A percentile compares a stretch with the other conserved stretches of the same genome.
Evolutionary conservation across 805 yeast species (phyloP).

Genomic region (Saccharomyces kudriavzevii): DNA sequence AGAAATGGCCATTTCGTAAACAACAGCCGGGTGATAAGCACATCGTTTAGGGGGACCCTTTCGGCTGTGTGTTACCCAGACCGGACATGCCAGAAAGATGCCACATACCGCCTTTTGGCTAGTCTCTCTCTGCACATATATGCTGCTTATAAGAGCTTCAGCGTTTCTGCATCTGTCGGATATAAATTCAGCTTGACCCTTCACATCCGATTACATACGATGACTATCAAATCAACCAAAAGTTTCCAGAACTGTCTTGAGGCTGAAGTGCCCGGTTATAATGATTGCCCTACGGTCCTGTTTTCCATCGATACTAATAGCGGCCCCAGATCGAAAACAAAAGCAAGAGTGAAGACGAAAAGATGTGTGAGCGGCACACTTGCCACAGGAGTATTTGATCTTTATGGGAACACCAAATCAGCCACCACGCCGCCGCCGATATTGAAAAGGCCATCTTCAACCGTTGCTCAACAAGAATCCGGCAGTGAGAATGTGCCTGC

Average conservation of each 20-base stretch:
- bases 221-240: slow-evolving; percentile 7
- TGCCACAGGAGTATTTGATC: slow-evolving; percentile 9
- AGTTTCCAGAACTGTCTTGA: slow-evolving; percentile 36
- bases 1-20: background rate
- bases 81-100: background rate
- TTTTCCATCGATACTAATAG: slow-evolving; percentile 4
- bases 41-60: background rate
- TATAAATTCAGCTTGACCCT: background rate
- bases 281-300: slow-evolving; percentile 35
- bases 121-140: background rate
- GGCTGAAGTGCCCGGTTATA: slow-evolving; percentile 36
- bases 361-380: slow-evolving; percentile 3
- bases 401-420: slow-evolving; percentile 14
- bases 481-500: background rate
- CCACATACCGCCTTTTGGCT: background rate
- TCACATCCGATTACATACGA: background rate
- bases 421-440: slow-evolving; percentile 21
- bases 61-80: background rate
- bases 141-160: background rate
- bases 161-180: background rate
- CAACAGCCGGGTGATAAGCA: background rate
- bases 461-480: background rate
- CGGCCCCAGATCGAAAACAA: slow-evolving; percentile 7
- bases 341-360: slow-evolving; percentile 8
- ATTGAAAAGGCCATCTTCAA: background rate